A percentile compares a stretch with the other conserved stretches of the same genome.
Evolutionary conservation across 1,284 basidiomycete species (phyloP).

Genomic region (Sanguinoderma infundibulare): DNA sequence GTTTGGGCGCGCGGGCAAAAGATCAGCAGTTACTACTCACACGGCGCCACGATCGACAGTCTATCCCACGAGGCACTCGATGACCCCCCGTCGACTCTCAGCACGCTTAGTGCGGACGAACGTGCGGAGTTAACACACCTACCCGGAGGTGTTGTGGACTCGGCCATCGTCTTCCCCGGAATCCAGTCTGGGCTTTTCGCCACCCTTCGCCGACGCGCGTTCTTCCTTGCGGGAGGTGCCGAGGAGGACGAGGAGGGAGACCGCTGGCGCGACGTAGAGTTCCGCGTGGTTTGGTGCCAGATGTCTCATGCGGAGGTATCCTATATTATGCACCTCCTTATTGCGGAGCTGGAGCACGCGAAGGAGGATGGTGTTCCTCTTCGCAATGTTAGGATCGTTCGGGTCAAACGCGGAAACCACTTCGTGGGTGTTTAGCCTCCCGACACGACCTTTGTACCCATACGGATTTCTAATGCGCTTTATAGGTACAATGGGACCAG

Average conservation of each 20-base stretch:
- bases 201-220: neutral
- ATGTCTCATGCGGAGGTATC: conserved; percentile 12
- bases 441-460: neutral
- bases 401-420: conserved; percentile 17
- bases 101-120: conserved; percentile 18
- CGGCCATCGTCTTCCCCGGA: conserved; percentile 5
- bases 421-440: conserved; percentile 12
- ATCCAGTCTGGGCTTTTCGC: neutral
- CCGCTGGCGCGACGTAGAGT: conserved; percentile 15
- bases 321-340: conserved; percentile 7
- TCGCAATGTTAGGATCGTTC: conserved; percentile 8
- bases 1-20: neutral
- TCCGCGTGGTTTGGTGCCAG: conserved; percentile 18
- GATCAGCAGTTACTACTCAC: conserved; percentile 24
- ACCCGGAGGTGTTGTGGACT: conserved; percentile 13
- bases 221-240: neutral
- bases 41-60: conserved; percentile 21
- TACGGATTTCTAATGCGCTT: neutral
- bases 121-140: conserved; percentile 3
- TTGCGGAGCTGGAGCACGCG: conserved; percentile 7
- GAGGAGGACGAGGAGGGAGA: neutral
- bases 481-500: conserved; percentile 10
- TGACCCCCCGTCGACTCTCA: conserved; percentile 17
- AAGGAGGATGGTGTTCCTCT: conserved; percentile 1
- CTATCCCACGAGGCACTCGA: conserved; percentile 9